A percentile compares a stretch with the other conserved stretches of the same genome.
These are phyloP conservation scores for Arthrobotrys pseudoclavata DNA, from an alignment of 2,329 filamentous ascomycete genomes.

Conservation along the genomic window DNA sequence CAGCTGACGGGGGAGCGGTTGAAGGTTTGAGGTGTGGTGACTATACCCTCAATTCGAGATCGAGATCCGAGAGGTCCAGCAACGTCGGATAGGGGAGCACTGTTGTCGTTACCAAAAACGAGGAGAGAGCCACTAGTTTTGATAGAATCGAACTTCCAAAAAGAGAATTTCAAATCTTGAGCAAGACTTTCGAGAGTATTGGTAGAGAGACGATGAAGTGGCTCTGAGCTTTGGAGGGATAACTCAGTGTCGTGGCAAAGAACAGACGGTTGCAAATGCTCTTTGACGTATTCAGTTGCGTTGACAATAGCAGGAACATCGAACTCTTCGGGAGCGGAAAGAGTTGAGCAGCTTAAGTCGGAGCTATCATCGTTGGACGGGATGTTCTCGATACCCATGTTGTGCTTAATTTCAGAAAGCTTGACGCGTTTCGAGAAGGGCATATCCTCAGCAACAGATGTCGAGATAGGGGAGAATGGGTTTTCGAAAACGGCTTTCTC, in stretches of 20 bases:
- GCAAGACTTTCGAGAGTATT: neutral
- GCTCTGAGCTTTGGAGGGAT: neutral
- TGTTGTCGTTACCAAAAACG: slow-evolving; percentile 1
- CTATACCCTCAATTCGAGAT: neutral
- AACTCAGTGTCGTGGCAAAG: neutral
- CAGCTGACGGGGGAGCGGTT: neutral
- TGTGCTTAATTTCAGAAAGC: neutral
- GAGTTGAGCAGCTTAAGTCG: slow-evolving; percentile 20
- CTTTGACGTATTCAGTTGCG: slow-evolving; percentile 11
- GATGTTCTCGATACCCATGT: slow-evolving; percentile 4
- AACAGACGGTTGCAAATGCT: slow-evolving; percentile 15
- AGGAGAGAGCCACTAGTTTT: neutral
- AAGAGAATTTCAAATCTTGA: neutral
- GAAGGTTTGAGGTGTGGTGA: neutral
- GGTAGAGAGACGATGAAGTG: neutral
- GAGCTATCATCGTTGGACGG: neutral
- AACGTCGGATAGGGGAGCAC: neutral
- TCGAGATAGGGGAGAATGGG: neutral
- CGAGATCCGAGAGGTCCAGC: neutral
- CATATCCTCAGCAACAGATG: neutral
- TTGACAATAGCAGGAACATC: slow-evolving; percentile 1
- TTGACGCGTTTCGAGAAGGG: slow-evolving; percentile 10
- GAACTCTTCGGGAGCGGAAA: slow-evolving; percentile 15
- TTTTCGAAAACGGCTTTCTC: neutral
- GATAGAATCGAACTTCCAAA: slow-evolving; percentile 42